Evolutionary conservation across 2,329 filamentous ascomycete genomes (phyloP).

Genomic region (Ophiostoma sp.): DNA sequence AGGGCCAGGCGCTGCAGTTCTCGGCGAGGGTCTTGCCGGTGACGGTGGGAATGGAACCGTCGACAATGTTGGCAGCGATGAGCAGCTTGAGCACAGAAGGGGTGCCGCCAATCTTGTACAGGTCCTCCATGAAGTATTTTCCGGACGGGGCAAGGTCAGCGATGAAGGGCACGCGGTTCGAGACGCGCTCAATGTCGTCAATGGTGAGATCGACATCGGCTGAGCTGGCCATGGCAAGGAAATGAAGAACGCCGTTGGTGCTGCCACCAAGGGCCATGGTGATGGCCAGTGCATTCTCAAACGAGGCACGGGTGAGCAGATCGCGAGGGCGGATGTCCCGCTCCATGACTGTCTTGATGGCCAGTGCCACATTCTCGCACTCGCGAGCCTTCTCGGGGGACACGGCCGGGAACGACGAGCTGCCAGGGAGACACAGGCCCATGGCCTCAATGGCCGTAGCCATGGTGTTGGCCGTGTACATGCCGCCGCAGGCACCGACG

Average conservation of each 20-base stretch:
- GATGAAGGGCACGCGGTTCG: slow-evolving; percentile 77
- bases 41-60: slow-evolving; percentile 73
- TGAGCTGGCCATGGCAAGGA: slow-evolving; percentile 84
- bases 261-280: slow-evolving; percentile 89
- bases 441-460: slow-evolving; percentile 85
- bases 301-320: slow-evolving; percentile 70
- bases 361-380: slow-evolving; percentile 72
- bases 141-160: slow-evolving; percentile 81
- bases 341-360: slow-evolving; percentile 74
- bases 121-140: slow-evolving; percentile 75
- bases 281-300: slow-evolving; percentile 83
- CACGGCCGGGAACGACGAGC: slow-evolving; percentile 73
- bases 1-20: slow-evolving; percentile 72
- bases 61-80: slow-evolving; percentile 66
- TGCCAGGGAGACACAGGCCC: slow-evolving; percentile 75
- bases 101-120: slow-evolving; percentile 79
- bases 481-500: slow-evolving; percentile 66
- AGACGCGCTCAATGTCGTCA: slow-evolving; percentile 76
- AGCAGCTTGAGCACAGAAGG: slow-evolving; percentile 82
- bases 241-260: slow-evolving; percentile 83
- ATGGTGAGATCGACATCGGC: slow-evolving; percentile 71
- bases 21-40: slow-evolving; percentile 79
- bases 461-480: slow-evolving; percentile 96
- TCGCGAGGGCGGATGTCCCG: slow-evolving; percentile 75
- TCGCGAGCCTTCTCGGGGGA: slow-evolving; percentile 81